phyloP scores from a whole-genome alignment of 352 stramenopile genomes.

The Peronospora tabacina region DNA sequence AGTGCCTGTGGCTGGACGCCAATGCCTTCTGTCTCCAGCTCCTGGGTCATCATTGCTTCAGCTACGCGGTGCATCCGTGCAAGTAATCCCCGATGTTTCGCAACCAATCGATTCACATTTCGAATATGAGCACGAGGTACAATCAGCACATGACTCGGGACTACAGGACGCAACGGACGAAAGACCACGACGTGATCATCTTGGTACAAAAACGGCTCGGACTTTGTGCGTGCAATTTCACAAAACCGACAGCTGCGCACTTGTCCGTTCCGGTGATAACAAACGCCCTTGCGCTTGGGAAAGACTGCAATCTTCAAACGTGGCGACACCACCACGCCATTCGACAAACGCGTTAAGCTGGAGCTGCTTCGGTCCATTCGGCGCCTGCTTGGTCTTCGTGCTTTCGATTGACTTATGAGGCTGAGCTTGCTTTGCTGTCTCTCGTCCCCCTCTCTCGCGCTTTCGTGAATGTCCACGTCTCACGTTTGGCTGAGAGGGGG shows the following conservation, averaged over 20 bases:
- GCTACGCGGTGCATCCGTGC: conserved; percentile 57
- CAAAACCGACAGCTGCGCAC: conserved; percentile 73
- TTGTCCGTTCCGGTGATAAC: conserved; percentile 48
- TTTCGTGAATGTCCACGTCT: no score
- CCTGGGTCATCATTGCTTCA: conserved; percentile 33
- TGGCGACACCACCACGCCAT: conserved; percentile 1
- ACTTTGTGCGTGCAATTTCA: conserved; percentile 52
- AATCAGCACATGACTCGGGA: conserved; percentile 68
- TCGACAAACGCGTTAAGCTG: neutral
- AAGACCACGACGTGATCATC: conserved; percentile 76
- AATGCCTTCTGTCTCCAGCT: neutral
- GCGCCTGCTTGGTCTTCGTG: no score
- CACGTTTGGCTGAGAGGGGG: no score
- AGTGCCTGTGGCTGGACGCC: conserved; percentile 10
- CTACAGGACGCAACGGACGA: conserved; percentile 59
- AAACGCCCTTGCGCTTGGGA: conserved; percentile 63
- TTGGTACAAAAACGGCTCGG: conserved; percentile 69
- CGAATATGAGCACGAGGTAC: conserved; percentile 71
- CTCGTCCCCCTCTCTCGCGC: no score
- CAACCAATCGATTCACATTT: conserved; percentile 64
- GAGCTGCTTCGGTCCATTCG: no score
- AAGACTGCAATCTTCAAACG: conserved; percentile 38
- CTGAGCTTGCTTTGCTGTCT: no score
- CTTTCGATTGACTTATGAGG: no score
- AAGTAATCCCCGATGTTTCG: conserved; percentile 43